Base-by-base conservation (phyloP, 768 basidiomycete genomes). In the Sporobolomyces phaffii region DNA sequence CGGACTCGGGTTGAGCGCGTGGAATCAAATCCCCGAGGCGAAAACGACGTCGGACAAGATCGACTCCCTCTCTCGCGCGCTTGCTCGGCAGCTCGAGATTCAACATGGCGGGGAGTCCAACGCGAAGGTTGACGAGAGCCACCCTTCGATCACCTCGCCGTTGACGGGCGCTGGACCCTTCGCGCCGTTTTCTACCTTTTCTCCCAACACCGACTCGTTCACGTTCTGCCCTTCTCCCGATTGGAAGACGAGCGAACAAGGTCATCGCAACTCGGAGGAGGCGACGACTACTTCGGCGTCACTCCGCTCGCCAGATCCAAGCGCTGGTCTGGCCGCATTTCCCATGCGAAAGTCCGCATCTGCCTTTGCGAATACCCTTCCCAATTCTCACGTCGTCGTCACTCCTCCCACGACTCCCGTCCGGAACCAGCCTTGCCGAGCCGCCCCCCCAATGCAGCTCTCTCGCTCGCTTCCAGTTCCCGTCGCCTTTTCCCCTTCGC, bases 121-220 rank as follows among this genome's bases (percentile, higher is more conserved):
- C 20, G 24, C 22, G 36, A 5, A 10, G 15, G 41, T 3, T 10
- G 61, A 34, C 3, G 43, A 5, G 8, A 49, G 50, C 3, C 20
- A 17, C 18, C 17, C 26, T 5, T 24, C 28, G 34, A 13, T 34
- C 3, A 7, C 29, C 11, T 58, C 56, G 14, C 56, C 56, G 15
- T 1, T 47, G 13, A 33, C 56, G 11, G 56, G 56, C 6, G 2
- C 29, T 5, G 34, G 52, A 33, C 26, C 56, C 36, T 56, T 56
- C 22, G 34, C 45, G 17, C 54, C 62, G 1, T 64, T 57, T 34
- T 24, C 43, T 1, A 40, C 36, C 28, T 47, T 51, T 38, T 34
- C 54, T 3, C 64, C 57, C 48, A 34, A 62, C 26, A 29, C 54
- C 29, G 60, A 67, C 60, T 67, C 65, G 33, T 67, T 67, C 65